Evolutionary conservation across 805 yeast species (phyloP), one percentile per base, ranked within the genome.

Genomic region (Scheffersomyces lignosus): DNA sequence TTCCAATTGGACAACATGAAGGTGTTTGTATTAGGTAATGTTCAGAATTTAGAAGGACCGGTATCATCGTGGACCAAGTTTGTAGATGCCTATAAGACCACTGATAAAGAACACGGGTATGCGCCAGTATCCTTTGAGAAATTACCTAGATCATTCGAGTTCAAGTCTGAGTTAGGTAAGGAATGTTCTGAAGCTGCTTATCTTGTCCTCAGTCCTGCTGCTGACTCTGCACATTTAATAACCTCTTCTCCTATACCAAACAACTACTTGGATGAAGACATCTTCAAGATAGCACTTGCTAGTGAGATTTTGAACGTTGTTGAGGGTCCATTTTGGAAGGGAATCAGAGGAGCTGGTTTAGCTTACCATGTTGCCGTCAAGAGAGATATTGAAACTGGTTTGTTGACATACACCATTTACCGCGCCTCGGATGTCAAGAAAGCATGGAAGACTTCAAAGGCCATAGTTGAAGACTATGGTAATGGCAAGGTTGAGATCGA

Each of bases 311-410:
- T 93, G 38, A 85, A 83, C 46, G 84, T 88, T 25, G 88, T 87
- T 14, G 99, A 93, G 59, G 99, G 99, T 3, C 99, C 98, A 24
- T 83, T 91, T 45, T 91, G 98, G 97, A 77, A 87, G 51, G 96
- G 95, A 38, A 86, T 93, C 23, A 78, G 99, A 62, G 99, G 99
- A 27, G 75, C 89, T 1, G 99, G 99, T 2, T 67, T 87, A 29
- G 97, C 97, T 0, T 93, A 93, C 58, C 97, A 96, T 26, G 93
- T 91, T 1, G 70, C 67, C 37, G 70, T 87, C 48, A 54, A 70
- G 29, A 70, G 78, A 32, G 73, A 75, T 43, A 54, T 77, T 9
- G 96, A 88, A 47, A 64, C 77, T 27, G 91, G 95, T 3, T 77
- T 73, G 36, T 60, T 91, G 44, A 70, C 72, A 4, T 87, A 82